Conservation (phyloP, 2,329 filamentous ascomycete genomes). For the Trichophyton equinum region DNA sequence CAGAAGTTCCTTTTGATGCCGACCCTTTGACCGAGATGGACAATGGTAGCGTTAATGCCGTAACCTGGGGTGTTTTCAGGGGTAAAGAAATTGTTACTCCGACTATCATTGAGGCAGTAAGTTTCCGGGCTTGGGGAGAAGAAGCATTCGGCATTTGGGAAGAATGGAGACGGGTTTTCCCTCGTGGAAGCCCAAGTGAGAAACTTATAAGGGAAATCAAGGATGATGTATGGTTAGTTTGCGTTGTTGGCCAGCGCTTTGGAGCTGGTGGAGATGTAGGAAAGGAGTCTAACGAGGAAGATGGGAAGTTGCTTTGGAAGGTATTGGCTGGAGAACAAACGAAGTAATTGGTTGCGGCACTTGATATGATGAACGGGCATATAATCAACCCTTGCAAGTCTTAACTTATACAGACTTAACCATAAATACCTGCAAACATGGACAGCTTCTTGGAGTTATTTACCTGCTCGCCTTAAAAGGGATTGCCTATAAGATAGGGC, state of each 20-base stretch:
- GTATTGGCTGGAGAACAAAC: slow-evolving; percentile 22
- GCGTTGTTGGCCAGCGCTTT: slow-evolving; percentile 42
- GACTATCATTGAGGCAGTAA: slow-evolving; percentile 91
- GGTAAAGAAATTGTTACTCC: slow-evolving; percentile 94
- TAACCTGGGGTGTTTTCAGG: slow-evolving; percentile 92
- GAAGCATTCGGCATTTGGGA: slow-evolving; percentile 93
- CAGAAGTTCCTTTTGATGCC: slow-evolving; percentile 26
- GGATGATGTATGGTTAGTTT: slow-evolving; percentile 74
- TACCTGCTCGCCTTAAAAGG: neutral
- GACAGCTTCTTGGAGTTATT: neutral
- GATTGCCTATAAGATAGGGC: no score
- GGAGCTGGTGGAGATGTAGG: slow-evolving; percentile 30
- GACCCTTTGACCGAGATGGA: slow-evolving; percentile 33
- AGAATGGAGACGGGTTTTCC: slow-evolving; percentile 86
- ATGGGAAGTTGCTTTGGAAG: slow-evolving; percentile 31
- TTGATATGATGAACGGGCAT: neutral
- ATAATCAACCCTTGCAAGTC: neutral
- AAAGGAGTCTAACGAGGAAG: slow-evolving; percentile 28
- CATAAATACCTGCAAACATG: neutral
- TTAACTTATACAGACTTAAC: neutral
- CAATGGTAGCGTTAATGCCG: slow-evolving; percentile 64
- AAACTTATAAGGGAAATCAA: slow-evolving; percentile 55
- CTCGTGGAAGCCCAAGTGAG: slow-evolving; percentile 57
- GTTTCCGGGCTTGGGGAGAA: slow-evolving; percentile 85
- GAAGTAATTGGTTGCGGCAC: neutral